Evolutionary conservation across 306 rosid genomes (phyloP), one percentile per base, ranked within the genome.

Genomic region (Arachis stenosperma): DNA sequence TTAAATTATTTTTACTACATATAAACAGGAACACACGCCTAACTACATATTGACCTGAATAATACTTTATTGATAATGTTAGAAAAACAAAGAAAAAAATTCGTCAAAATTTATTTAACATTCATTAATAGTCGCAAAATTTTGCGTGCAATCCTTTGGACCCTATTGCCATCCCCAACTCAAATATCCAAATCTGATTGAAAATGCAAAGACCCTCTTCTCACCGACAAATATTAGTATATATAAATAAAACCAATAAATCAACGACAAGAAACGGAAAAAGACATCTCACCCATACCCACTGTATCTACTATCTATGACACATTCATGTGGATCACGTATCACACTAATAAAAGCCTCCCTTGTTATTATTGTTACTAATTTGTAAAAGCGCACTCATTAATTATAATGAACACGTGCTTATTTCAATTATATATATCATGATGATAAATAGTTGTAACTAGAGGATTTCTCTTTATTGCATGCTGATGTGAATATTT

Each of bases 161-260:
- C 75, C 71, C 22, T 81, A 51, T 51, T 42, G 65, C 54, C 70
- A 33, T 68, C 73, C 66, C 58, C 59, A 63, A 50, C 27, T 72
- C 67, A 63, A 71, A 14, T 75, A 76, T 70, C 15, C 33, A 11
- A 47, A 47, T 61, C 17, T 52, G 11, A 47, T 69, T 40, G 6
- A 53, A 51, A 2, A 59, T 67, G 43, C 62, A 76, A 27, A 52
- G 3, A 59, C 37, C 39, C 37, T 36, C 67, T 33, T 4, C 37
- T 33, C 81, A 76, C 85, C 81, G 76, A 71, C 85, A 76, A 71
- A 65, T 57, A 22, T 22, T 22, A 22, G 27, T 22, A 22, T 22
- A 50, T 11, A 50, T 50, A 50, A 4, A 50, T 50, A 50, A 52
- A 13, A 13, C 0, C 29, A 52, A 52, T 52, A 52, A 52, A 48